phyloP scores from a whole-genome alignment of 116 monocot species.

The Papilionanthe hybrid region DNA sequence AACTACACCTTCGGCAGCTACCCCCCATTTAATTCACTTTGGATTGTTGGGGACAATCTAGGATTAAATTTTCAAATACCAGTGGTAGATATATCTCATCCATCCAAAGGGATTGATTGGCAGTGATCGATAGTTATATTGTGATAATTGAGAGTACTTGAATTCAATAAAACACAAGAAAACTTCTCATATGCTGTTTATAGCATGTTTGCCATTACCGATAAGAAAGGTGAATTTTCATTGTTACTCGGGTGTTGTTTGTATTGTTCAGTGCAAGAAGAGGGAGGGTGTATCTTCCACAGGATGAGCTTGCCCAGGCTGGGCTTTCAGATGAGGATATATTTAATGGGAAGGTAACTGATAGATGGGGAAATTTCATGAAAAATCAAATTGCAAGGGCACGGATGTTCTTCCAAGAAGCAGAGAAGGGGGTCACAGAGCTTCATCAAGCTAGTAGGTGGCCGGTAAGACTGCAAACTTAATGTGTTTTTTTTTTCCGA shows the following conservation, averaged over 20 bases:
- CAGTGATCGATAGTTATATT: too few relatives aligned
- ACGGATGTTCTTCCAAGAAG: conserved; percentile 73
- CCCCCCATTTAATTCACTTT: too few relatives aligned
- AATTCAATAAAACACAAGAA: too few relatives aligned
- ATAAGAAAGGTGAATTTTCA: neutral
- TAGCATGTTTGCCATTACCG: too few relatives aligned
- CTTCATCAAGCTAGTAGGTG: conserved; percentile 44
- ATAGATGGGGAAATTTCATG: conserved; percentile 92
- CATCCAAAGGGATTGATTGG: too few relatives aligned
- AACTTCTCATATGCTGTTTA: too few relatives aligned
- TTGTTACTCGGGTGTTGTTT: neutral
- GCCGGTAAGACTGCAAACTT: conserved; percentile 37
- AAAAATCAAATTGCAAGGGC: conserved; percentile 78
- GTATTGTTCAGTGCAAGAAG: conserved; percentile 58
- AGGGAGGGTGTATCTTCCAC: conserved; percentile 87
- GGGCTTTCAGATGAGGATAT: conserved; percentile 88
- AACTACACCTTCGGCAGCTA: too few relatives aligned
- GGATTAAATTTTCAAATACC: too few relatives aligned
- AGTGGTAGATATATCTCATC: too few relatives aligned
- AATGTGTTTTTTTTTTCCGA: too few relatives aligned
- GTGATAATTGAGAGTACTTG: too few relatives aligned
- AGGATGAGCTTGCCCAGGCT: conserved; percentile 72
- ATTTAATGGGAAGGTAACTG: conserved; percentile 68
- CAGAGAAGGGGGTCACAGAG: conserved; percentile 40
- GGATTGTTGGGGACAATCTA: too few relatives aligned